Evolutionary conservation across 2,329 filamentous ascomycete species (phyloP), one percentile per base, ranked within the genome.

Genomic region (Diaporthe vaccinii): DNA sequence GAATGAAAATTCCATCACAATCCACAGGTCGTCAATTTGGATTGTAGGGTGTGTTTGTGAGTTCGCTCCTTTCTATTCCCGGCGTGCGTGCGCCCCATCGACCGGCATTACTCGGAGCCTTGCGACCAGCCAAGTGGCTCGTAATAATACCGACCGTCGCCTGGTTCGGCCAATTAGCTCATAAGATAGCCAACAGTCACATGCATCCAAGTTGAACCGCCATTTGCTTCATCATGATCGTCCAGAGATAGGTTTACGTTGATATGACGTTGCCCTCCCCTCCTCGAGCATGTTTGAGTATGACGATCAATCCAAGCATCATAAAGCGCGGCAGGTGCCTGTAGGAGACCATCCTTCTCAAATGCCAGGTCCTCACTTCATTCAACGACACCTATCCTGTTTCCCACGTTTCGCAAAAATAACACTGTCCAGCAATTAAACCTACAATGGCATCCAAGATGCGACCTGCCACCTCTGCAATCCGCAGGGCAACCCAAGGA

Each of bases 1-100:
- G 44, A 2, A 7, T 46, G 5, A 2, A 20, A 46, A 20, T 46
- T 4, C 15, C 2, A 22, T 7, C 1, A 1, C 17, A 0, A 20
- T 15, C 17, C 2, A 20, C 15, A 20, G 17, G 44, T 15, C 3
- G 14, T 46, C 14, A 46, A 46, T 20, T 46, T 46, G 44, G 20
- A 1, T 46, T 46, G 44, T 9, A 46, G 44, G 20, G 2, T 9
- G 20, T 9, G 41, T 22, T 22, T 8, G 20, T 46, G 17, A 46
- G 20, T 9, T 20, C 7, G 44, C 41, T 46, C 17, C 44, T 17
- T 46, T 46, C 4, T 20, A 9, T 46, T 1, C 44, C 7, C 44
- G 6, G 44, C 7, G 44, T 22, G 44, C 17, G 1, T 3, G 20
- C 8, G 15, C 4, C 1, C 20, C 5, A 46, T 46, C 8, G 44